Percentiles rank a stretch among this genome's conserved stretches.
phyloP scores from a whole-genome alignment of 1,139 yeast genomes.

The Petasospora fabianii region DNA sequence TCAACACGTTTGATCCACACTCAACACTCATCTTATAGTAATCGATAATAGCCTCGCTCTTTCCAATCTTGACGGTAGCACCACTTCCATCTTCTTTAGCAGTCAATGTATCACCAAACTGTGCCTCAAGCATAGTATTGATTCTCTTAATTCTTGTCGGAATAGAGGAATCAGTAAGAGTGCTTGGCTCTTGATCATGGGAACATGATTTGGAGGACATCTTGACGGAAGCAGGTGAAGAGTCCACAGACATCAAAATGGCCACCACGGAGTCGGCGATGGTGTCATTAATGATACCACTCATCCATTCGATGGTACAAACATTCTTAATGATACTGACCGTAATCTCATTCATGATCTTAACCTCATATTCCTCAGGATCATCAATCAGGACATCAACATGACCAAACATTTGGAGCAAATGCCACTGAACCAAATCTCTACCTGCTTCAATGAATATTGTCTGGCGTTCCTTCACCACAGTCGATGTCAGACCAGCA shows the following conservation, averaged over 20 bases:
- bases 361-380: slow-evolving; percentile 40
- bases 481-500: slow-evolving; percentile 81
- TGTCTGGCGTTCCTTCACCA: slow-evolving; percentile 77
- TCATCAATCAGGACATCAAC: slow-evolving; percentile 64
- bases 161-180: slow-evolving; percentile 8
- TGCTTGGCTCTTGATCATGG: slow-evolving; percentile 36
- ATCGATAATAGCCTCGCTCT: slow-evolving; percentile 65
- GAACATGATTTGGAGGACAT: slow-evolving; percentile 60
- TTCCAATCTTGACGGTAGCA: slow-evolving; percentile 55
- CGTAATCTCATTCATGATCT: slow-evolving; percentile 47
- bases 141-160: slow-evolving; percentile 59
- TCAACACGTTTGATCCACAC: slow-evolving; percentile 74
- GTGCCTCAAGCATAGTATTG: slow-evolving; percentile 64
- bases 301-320: slow-evolving; percentile 83
- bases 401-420: slow-evolving; percentile 93
- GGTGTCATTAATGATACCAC: slow-evolving; percentile 86
- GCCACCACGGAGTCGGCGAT: slow-evolving; percentile 94
- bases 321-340: slow-evolving; percentile 50
- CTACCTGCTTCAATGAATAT: slow-evolving; percentile 77
- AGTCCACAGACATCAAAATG: slow-evolving; percentile 83
- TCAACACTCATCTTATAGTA: slow-evolving; percentile 62
- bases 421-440: slow-evolving; percentile 80
- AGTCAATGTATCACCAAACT: slow-evolving; percentile 76
- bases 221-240: slow-evolving; percentile 93
- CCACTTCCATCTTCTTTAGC: slow-evolving; percentile 37